Evolutionary conservation across 2,329 filamentous ascomycete genomes (phyloP).

Genomic region (Myrmaecium sp.): DNA sequence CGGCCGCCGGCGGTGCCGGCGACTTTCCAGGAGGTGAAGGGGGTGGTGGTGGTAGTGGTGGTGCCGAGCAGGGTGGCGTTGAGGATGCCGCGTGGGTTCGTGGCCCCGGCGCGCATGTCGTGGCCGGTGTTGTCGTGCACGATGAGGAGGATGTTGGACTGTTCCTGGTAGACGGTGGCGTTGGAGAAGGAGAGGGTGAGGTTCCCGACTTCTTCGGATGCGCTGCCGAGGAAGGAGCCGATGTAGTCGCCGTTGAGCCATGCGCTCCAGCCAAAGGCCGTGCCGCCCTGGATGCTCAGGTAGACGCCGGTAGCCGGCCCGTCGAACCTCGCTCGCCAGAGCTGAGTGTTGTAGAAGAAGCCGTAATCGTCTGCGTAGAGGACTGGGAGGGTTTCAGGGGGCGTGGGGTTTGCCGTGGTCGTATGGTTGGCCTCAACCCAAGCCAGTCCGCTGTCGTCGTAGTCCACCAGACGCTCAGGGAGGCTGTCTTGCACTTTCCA

Average conservation of each 20-base stretch:
- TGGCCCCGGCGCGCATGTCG: conserved; percentile 33
- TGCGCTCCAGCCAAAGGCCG: conserved; percentile 39
- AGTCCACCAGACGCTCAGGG: conserved; percentile 29
- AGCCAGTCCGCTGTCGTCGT: conserved; percentile 25
- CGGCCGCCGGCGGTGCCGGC: conserved; percentile 40
- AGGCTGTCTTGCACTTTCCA: conserved; percentile 34
- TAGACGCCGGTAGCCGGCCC: conserved; percentile 25
- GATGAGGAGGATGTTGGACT: conserved; percentile 33
- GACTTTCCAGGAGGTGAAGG: conserved; percentile 39
- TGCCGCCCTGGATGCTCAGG: conserved; percentile 36
- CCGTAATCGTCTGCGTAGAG: conserved; percentile 26
- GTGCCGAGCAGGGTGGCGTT: conserved; percentile 33
- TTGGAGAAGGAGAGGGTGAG: conserved; percentile 34
- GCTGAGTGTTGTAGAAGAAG: conserved; percentile 23
- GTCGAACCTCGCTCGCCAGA: conserved; percentile 25
- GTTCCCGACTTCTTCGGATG: conserved; percentile 20
- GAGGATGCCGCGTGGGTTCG: conserved; percentile 34
- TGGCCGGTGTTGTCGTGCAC: conserved; percentile 45
- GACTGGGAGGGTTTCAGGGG: conserved; percentile 21
- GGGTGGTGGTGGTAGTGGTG: conserved; percentile 5
- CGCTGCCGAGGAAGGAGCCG: conserved; percentile 37
- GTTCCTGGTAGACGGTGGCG: conserved; percentile 23
- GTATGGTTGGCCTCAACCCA: conserved; percentile 26
- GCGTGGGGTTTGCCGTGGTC: conserved; percentile 14
- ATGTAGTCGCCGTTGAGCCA: conserved; percentile 41